Percentiles rank a stretch among this genome's conserved stretches.
phyloP scores from a whole-genome alignment of 2,329 filamentous ascomycete genomes.

The Pseudocercospora musae region DNA sequence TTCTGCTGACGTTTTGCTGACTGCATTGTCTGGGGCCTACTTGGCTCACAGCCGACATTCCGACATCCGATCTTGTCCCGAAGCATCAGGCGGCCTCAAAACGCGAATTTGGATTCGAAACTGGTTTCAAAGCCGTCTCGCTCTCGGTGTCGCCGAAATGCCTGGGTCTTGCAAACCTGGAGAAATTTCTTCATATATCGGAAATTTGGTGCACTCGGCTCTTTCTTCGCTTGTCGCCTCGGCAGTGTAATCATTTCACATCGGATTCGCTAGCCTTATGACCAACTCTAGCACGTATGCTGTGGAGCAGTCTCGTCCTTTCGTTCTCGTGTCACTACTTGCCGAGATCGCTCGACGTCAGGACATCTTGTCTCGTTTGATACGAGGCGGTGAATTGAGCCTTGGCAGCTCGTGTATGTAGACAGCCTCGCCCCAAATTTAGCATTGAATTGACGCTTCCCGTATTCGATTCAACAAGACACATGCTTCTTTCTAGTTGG shows the following conservation, averaged over 20 bases:
- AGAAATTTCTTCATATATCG: background rate
- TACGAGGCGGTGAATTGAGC: background rate
- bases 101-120: background rate
- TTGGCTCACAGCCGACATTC: background rate
- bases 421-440: background rate
- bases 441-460: background rate
- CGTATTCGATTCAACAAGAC: background rate
- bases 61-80: background rate
- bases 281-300: slow-evolving; percentile 3
- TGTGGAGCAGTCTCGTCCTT: background rate
- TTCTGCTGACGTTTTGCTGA: background rate
- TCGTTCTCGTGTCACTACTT: background rate
- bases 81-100: background rate
- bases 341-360: background rate
- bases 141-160: background rate
- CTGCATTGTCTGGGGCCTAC: background rate
- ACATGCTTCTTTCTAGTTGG: background rate
- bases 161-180: background rate
- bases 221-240: background rate
- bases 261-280: slow-evolving; percentile 3
- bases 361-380: background rate
- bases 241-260: background rate
- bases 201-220: slow-evolving; percentile 2
- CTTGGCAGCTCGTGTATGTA: background rate
- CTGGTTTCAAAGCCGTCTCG: background rate